A percentile compares a stretch with the other conserved stretches of the same genome.
Conservation (phyloP, 2,329 filamentous ascomycete species). For the Sarocladium kiliense region DNA sequence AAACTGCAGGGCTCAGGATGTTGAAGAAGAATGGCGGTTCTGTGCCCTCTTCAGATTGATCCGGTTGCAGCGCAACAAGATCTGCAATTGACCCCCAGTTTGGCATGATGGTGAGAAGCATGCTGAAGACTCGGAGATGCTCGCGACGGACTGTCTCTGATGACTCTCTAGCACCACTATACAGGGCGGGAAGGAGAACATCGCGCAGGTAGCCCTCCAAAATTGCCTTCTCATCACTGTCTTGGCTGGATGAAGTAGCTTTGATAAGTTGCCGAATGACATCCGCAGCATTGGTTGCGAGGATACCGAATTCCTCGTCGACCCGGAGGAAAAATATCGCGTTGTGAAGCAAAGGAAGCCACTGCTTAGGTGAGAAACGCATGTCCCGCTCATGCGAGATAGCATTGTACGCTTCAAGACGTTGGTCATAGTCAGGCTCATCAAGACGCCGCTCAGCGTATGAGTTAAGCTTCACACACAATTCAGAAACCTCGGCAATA, state of each 20-base stretch:
- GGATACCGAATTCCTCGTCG: conserved; percentile 81
- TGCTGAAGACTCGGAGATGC: conserved; percentile 72
- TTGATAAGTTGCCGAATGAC: conserved; percentile 74
- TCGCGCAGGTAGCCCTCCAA: conserved; percentile 56
- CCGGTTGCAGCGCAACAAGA: conserved; percentile 61
- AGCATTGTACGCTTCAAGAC: conserved; percentile 68
- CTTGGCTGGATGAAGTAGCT: conserved; percentile 41
- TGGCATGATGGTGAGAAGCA: conserved; percentile 67
- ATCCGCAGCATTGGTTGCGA: conserved; percentile 75
- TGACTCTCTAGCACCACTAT: conserved; percentile 66
- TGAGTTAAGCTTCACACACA: conserved; percentile 79
- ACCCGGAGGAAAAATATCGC: conserved; percentile 81
- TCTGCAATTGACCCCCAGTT: conserved; percentile 68
- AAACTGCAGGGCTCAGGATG: conserved; percentile 82
- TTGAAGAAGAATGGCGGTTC: conserved; percentile 84
- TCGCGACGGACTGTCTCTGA: conserved; percentile 85
- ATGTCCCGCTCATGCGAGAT: conserved; percentile 61
- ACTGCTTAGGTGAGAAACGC: conserved; percentile 65
- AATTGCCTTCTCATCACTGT: conserved; percentile 34
- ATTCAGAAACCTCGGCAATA: conserved; percentile 56
- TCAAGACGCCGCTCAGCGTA: conserved; percentile 68
- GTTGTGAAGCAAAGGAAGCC: conserved; percentile 85
- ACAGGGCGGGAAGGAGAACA: conserved; percentile 70
- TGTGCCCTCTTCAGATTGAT: conserved; percentile 57
- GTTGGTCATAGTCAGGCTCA: conserved; percentile 81